Evolutionary conservation across 148 eudicot species (phyloP).

Genomic region (Bassia scoparia): DNA sequence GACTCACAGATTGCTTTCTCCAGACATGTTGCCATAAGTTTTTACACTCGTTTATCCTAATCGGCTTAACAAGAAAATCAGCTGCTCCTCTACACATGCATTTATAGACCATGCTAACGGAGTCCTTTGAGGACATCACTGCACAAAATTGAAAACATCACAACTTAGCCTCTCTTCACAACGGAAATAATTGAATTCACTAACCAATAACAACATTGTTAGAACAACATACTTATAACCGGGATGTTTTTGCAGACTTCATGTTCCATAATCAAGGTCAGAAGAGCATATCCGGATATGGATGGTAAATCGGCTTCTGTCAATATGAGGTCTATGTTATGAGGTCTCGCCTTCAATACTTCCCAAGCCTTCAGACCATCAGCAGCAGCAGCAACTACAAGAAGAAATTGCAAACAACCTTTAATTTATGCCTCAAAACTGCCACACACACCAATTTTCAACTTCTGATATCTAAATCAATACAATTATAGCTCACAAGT

Average conservation of each 20-base stretch:
- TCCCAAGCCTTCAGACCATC: constrained; percentile 99
- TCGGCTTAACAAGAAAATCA: constrained; percentile 90
- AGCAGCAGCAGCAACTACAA: constrained; percentile 76
- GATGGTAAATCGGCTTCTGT: constrained; percentile 87
- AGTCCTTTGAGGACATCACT: constrained; percentile 94
- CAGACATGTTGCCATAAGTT: constrained; percentile 99
- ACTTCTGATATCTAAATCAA: not conserved
- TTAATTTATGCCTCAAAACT: too few relatives aligned
- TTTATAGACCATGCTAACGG: constrained; percentile 77
- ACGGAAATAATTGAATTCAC: not conserved
- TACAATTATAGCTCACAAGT: not conserved
- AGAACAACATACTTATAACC: constrained; percentile 68
- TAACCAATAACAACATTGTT: not conserved
- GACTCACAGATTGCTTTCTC: constrained; percentile 85
- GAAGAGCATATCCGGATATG: constrained; percentile 86
- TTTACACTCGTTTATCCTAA: constrained; percentile 80
- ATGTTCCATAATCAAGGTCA: constrained; percentile 73
- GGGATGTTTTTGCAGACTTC: constrained; percentile 87
- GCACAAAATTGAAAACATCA: constrained; percentile 30
- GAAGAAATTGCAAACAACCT: constrained; percentile 15
- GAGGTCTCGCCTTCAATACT: constrained; percentile 59
- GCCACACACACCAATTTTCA: constrained; percentile 1
- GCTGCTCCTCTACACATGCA: constrained; percentile 95
- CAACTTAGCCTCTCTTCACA: not conserved
- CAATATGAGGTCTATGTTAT: constrained; percentile 69